Percentiles rank a stretch among this genome's conserved stretches.
These are phyloP conservation scores for Candida silvatica DNA, from an alignment of 805 yeast species.

Conservation along the genomic window DNA sequence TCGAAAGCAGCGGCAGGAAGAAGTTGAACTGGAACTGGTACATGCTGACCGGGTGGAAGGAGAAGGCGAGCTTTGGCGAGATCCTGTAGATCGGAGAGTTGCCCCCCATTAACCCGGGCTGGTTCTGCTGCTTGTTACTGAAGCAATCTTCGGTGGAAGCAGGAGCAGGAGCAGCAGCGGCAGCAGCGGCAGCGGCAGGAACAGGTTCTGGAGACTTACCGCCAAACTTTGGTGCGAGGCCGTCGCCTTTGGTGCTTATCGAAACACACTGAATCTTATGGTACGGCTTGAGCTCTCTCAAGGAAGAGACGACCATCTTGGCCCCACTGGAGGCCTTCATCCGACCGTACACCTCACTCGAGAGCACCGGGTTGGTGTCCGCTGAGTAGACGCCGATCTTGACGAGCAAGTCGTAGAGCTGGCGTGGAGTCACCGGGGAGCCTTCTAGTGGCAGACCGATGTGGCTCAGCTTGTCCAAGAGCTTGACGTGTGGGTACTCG, in stretches of 20 bases:
- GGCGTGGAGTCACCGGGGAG: conserved; percentile 4
- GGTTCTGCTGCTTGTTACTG: too few relatives aligned
- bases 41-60: conserved; percentile 11
- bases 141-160: too few relatives aligned
- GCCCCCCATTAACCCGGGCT: neutral
- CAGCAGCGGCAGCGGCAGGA: too few relatives aligned
- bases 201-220: neutral
- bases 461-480: conserved; percentile 10
- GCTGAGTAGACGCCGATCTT: conserved; percentile 10
- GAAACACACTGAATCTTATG: neutral
- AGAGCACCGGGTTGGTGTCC: conserved; percentile 17
- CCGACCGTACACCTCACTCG: conserved; percentile 19
- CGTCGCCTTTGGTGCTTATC: neutral
- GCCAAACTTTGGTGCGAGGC: neutral
- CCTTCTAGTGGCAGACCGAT: conserved; percentile 7
- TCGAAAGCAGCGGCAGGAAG: conserved; percentile 18
- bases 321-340: conserved; percentile 3
- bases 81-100: conserved; percentile 10
- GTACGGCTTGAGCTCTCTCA: conserved; percentile 1
- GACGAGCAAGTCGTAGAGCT: conserved; percentile 10
- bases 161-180: too few relatives aligned
- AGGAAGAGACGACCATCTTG: neutral
- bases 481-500: conserved; percentile 22
- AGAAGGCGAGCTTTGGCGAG: conserved; percentile 14
- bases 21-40: conserved; percentile 13